These are phyloP conservation scores for Lentinus tigrinus DNA, from an alignment of 768 basidiomycete species.

Conservation along the genomic window DNA sequence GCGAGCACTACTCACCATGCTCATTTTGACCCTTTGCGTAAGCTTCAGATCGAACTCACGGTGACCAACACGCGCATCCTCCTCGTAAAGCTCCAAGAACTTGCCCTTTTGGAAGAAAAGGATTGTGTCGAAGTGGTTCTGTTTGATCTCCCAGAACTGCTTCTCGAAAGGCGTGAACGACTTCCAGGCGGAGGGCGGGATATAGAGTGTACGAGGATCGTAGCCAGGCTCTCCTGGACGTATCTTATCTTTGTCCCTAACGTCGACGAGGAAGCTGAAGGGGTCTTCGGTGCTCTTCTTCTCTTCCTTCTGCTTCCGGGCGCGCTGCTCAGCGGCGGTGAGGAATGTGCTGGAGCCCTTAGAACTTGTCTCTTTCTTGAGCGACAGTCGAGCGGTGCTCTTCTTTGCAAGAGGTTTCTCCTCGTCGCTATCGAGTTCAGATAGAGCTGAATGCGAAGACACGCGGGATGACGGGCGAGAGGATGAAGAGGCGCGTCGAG, in stretches of 20 bases:
- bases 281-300: constrained; percentile 80
- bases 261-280: constrained; percentile 70
- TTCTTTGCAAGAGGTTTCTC: constrained; percentile 37
- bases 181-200: constrained; percentile 76
- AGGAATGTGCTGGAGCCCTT: constrained; percentile 51
- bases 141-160: constrained; percentile 77
- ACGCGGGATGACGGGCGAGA: constrained; percentile 32
- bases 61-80: constrained; percentile 92
- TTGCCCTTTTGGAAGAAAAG: constrained; percentile 99
- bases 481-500: constrained; percentile 40
- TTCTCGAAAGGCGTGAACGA: constrained; percentile 95
- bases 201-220: constrained; percentile 83
- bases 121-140: constrained; percentile 95
- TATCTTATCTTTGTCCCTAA: constrained; percentile 79
- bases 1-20: constrained; percentile 64
- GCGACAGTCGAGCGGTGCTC: constrained; percentile 33
- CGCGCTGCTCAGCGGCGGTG: constrained; percentile 79
- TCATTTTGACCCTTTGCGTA: constrained; percentile 95
- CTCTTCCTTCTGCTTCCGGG: constrained; percentile 74
- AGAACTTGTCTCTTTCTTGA: constrained; percentile 31
- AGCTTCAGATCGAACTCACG: constrained; percentile 94
- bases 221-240: constrained; percentile 82
- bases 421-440: constrained; percentile 36
- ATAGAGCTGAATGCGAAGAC: constrained; percentile 28
- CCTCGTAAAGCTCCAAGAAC: constrained; percentile 92